phyloP scores from a whole-genome alignment of 441 rosid genomes.

The Euphorbia celastroides region DNA sequence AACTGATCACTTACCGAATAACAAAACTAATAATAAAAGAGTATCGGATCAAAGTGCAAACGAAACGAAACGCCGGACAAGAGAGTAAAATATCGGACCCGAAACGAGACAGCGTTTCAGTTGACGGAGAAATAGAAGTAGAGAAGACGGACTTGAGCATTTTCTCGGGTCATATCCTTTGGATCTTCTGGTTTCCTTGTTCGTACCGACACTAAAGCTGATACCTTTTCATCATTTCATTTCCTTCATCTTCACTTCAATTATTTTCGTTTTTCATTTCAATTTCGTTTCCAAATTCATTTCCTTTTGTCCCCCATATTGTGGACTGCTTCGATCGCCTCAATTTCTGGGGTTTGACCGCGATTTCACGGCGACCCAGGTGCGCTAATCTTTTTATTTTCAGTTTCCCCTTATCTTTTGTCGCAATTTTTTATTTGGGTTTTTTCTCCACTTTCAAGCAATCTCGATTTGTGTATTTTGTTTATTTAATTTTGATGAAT shows the following conservation, averaged over 20 bases:
- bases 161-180: neutral
- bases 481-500: neutral
- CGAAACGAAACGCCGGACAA: neutral
- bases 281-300: neutral
- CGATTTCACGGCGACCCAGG: constrained; percentile 13
- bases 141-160: neutral
- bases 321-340: neutral
- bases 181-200: constrained; percentile 7
- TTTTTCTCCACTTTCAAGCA: neutral
- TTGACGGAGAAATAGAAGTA: neutral
- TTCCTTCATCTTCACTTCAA: neutral
- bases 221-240: constrained; percentile 10
- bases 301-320: constrained; percentile 7
- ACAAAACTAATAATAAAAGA: no score
- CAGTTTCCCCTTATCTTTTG: neutral
- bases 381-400: neutral
- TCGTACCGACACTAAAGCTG: constrained; percentile 17
- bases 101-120: constrained; percentile 8
- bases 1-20: no score
- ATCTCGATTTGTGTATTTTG: neutral
- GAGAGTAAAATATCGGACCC: neutral
- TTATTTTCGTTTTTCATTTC: neutral
- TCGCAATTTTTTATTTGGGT: neutral
- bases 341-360: constrained; percentile 18
- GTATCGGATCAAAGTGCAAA: neutral